These are phyloP conservation scores for Sequoia sempervirens DNA, from an alignment of 75 land plant genomes.

Conservation along the genomic window DNA sequence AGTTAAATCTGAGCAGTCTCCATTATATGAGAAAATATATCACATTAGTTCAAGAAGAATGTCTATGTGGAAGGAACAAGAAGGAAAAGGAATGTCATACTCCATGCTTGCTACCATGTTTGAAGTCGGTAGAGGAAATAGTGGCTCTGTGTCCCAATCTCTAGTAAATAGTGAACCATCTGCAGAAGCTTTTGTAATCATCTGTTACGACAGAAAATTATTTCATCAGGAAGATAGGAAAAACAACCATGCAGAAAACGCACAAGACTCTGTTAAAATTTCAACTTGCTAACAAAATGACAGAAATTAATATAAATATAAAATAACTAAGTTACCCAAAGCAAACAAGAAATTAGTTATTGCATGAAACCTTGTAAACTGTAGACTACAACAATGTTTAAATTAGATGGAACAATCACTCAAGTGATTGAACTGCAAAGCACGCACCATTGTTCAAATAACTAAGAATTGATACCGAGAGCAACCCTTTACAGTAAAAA, in stretches of 20 bases:
- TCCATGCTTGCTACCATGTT: conserved; percentile 23
- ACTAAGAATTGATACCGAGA: background rate
- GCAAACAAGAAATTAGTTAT: background rate
- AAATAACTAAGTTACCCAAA: background rate
- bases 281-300: background rate
- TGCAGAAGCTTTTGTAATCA: conserved; percentile 68
- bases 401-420: background rate
- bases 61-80: background rate
- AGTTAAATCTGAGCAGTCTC: background rate
- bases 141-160: conserved; percentile 92
- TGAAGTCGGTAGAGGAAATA: conserved; percentile 64
- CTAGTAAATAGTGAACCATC: conserved; percentile 85
- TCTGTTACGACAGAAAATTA: conserved; percentile 35
- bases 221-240: background rate
- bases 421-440: background rate
- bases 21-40: background rate
- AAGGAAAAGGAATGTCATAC: conserved; percentile 26
- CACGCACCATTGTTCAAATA: background rate
- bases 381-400: background rate
- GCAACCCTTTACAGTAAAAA: background rate
- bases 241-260: background rate
- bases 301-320: background rate
- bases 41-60: background rate
- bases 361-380: background rate
- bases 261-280: background rate